A percentile compares a stretch with the other conserved stretches of the same genome.
Evolutionary conservation across 306 rosid genomes (phyloP).

Genomic region (Mimosa pudica): DNA sequence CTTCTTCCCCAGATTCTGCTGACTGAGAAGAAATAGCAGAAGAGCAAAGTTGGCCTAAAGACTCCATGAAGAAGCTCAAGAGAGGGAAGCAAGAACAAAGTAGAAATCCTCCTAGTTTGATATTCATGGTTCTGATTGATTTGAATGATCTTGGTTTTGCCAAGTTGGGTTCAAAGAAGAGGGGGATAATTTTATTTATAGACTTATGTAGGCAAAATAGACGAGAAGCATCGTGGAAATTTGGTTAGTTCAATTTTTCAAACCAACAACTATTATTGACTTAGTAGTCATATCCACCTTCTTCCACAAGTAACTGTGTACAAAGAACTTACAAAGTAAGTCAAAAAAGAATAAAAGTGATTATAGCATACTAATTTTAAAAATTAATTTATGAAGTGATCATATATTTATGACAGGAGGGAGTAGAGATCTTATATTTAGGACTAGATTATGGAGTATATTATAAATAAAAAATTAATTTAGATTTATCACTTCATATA

Average conservation of each 20-base stretch:
- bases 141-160: neutral
- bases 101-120: constrained; percentile 31
- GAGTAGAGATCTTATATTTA: too few relatives aligned
- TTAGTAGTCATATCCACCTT: neutral
- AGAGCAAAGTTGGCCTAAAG: constrained; percentile 33
- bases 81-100: constrained; percentile 36
- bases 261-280: constrained; percentile 5
- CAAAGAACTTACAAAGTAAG: neutral
- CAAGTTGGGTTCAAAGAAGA: neutral
- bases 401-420: too few relatives aligned
- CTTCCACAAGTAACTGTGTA: neutral
- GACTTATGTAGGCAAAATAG: neutral
- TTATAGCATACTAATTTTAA: neutral
- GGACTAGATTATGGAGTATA: neutral
- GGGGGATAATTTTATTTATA: constrained; percentile 31
- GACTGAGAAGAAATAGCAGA: constrained; percentile 34
- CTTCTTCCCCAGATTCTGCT: constrained; percentile 30
- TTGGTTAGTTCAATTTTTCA: constrained; percentile 9
- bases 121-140: constrained; percentile 32
- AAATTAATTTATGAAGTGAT: too few relatives aligned
- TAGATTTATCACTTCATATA: neutral
- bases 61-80: constrained; percentile 30
- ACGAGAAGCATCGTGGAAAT: constrained; percentile 22
- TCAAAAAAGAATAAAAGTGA: neutral
- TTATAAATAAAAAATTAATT: neutral